Percentiles rank a stretch among this genome's conserved stretches.
These are phyloP conservation scores for Onygenales sp. DNA, from an alignment of 2,329 filamentous ascomycete genomes.

Conservation along the genomic window DNA sequence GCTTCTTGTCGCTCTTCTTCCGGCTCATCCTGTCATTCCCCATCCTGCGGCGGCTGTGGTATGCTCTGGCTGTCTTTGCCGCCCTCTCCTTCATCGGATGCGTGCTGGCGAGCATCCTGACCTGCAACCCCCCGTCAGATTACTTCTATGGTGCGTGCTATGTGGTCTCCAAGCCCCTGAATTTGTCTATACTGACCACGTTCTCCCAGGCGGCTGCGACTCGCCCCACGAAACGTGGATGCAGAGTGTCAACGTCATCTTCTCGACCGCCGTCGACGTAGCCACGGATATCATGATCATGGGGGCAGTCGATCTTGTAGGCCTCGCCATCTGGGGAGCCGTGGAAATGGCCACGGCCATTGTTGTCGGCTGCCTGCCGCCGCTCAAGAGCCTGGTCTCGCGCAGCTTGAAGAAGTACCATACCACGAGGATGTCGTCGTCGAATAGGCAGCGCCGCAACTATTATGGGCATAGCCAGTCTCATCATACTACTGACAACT, in stretches of 20 bases:
- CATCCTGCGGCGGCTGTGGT: background rate
- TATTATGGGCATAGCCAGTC: too few relatives aligned
- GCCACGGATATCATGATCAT: conserved; percentile 34
- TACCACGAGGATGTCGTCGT: too few relatives aligned
- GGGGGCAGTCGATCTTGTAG: conserved; percentile 12
- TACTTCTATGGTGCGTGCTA: background rate
- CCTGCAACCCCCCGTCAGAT: background rate
- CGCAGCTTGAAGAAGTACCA: too few relatives aligned
- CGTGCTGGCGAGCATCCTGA: background rate
- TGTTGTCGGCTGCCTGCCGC: background rate
- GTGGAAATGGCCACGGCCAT: background rate
- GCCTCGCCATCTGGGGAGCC: background rate
- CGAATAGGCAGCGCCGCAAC: too few relatives aligned
- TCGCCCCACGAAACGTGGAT: background rate
- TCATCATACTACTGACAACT: too few relatives aligned
- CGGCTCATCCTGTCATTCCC: background rate
- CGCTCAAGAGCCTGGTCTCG: background rate
- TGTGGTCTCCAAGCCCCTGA: background rate
- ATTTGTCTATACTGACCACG: background rate
- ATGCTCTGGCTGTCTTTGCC: background rate
- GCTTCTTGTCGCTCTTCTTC: background rate
- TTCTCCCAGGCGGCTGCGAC: background rate
- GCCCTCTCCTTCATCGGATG: background rate
- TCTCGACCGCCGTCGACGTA: conserved; percentile 17
- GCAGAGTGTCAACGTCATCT: background rate